Evolutionary conservation across 2,329 filamentous ascomycete genomes (phyloP).

Genomic region (Fusarium pseudoanthophilum): DNA sequence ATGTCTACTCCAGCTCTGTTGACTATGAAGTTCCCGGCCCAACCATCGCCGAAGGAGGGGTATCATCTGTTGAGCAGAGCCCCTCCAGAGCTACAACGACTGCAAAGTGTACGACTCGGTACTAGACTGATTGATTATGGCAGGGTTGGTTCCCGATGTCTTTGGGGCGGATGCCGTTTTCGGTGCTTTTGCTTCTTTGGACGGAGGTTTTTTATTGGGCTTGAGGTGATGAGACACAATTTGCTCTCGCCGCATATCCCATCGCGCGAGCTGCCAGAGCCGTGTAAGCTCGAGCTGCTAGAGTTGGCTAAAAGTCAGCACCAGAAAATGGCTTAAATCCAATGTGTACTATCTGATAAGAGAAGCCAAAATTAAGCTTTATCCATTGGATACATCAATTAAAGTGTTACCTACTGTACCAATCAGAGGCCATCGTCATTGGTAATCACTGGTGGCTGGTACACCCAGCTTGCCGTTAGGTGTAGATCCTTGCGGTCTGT

Average conservation of each 20-base stretch:
- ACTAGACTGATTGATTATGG: background rate
- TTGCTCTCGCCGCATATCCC: background rate
- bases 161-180: too few species aligned
- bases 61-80: constrained; percentile 41
- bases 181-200: background rate
- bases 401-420: background rate
- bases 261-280: background rate
- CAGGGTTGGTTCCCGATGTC: background rate
- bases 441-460: background rate
- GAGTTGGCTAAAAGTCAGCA: background rate
- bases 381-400: background rate
- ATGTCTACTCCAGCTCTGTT: constrained; percentile 47
- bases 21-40: constrained; percentile 50
- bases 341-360: background rate
- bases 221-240: background rate
- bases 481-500: background rate
- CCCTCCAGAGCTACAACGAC: constrained; percentile 42
- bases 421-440: background rate
- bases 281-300: background rate
- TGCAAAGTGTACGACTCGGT: constrained; percentile 35
- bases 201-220: background rate
- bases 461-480: background rate
- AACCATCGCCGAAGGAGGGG: constrained; percentile 41
- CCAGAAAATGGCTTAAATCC: background rate
- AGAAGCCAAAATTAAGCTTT: background rate